A percentile compares a stretch with the other conserved stretches of the same genome.
phyloP scores from a whole-genome alignment of 1,284 basidiomycete species.

The Tilletia walkeri region DNA sequence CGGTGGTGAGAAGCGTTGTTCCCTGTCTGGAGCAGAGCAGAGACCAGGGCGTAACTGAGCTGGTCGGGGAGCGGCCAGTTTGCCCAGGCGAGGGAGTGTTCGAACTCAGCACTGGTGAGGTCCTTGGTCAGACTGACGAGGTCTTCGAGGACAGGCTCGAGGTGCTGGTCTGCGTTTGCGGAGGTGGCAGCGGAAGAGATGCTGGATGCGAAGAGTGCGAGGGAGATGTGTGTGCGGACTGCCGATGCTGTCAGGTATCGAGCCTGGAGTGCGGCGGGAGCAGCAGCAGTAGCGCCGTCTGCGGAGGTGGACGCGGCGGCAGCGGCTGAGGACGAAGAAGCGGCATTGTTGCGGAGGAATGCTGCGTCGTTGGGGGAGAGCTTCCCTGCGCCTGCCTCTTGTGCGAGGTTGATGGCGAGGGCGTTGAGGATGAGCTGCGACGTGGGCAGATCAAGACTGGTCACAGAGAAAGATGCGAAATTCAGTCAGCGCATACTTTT shows the following conservation, averaged over 20 bases:
- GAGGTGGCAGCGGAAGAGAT: slow-evolving; percentile 42
- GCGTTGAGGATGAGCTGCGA: slow-evolving; percentile 77
- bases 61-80: slow-evolving; percentile 50
- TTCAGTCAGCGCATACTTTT: neutral
- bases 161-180: slow-evolving; percentile 37
- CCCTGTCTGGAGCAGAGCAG: slow-evolving; percentile 64
- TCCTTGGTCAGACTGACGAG: slow-evolving; percentile 34
- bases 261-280: neutral
- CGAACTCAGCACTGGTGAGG: slow-evolving; percentile 38
- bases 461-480: neutral
- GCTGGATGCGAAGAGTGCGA: slow-evolving; percentile 50
- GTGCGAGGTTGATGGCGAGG: slow-evolving; percentile 67
- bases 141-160: slow-evolving; percentile 42
- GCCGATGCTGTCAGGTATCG: slow-evolving; percentile 32
- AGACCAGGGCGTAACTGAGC: slow-evolving; percentile 45
- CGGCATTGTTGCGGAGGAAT: slow-evolving; percentile 29
- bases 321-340: slow-evolving; percentile 33
- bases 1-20: slow-evolving; percentile 63
- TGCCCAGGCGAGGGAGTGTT: slow-evolving; percentile 35
- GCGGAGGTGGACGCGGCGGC: neutral
- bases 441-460: slow-evolving; percentile 65
- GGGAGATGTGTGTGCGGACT: slow-evolving; percentile 46
- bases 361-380: slow-evolving; percentile 33
- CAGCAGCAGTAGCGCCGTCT: neutral
- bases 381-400: slow-evolving; percentile 34